Conservation (phyloP, 495 filamentous ascomycete genomes). For the Aspergillus leporis region DNA sequence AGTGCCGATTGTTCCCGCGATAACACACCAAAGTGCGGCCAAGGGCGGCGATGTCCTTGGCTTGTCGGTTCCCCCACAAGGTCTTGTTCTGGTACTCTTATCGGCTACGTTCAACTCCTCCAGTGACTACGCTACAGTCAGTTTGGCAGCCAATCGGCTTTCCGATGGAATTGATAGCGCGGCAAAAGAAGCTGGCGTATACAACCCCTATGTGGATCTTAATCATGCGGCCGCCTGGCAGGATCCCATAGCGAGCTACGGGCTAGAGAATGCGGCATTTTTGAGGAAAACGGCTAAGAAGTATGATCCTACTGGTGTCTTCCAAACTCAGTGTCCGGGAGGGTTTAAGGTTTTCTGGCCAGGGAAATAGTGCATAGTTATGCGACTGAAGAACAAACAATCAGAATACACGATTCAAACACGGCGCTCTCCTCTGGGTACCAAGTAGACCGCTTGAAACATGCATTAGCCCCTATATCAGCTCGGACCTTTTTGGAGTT, state of each 20-base stretch:
- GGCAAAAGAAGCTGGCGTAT: neutral
- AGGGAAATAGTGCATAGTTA: neutral
- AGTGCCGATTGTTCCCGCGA: neutral
- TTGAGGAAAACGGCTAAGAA: neutral
- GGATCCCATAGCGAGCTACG: conserved; percentile 8
- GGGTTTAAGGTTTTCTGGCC: conserved; percentile 5
- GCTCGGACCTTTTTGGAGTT: neutral
- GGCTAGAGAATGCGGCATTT: neutral
- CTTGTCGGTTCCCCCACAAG: neutral
- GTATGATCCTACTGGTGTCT: conserved; percentile 5
- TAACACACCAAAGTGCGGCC: neutral
- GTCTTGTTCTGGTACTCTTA: neutral
- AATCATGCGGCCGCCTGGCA: conserved; percentile 9
- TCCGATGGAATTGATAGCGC: neutral
- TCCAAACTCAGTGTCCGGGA: conserved; percentile 6
- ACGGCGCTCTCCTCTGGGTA: too few relatives aligned
- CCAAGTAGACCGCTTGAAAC: too few relatives aligned
- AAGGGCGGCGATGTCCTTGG: conserved; percentile 9
- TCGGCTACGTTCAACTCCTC: neutral
- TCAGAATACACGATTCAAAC: neutral
- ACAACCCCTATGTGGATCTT: conserved; percentile 1
- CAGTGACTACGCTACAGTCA: neutral
- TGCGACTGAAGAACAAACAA: neutral
- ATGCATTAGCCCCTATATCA: neutral
- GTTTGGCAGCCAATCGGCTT: neutral